Base-by-base conservation (phyloP, 2,329 filamentous ascomycete genomes). In the Colletotrichum camelliae region DNA sequence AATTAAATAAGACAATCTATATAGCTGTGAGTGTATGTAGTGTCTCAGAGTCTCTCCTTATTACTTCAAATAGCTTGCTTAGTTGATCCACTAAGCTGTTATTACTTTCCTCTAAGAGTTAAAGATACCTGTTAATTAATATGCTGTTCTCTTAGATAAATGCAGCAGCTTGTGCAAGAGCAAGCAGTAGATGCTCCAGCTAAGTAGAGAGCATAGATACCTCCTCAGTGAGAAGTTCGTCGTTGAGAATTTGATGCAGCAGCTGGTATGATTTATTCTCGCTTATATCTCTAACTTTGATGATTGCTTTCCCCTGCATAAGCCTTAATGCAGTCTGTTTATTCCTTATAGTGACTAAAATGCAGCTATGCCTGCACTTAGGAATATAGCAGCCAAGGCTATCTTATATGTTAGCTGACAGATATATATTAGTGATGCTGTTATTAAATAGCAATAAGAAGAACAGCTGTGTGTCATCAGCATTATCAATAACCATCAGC, bases 341-440 rank as follows among this genome's bases (percentile, higher is more conserved):
- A 35, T 84, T 83, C 43, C 83, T 80, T 0, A 83, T 85, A 0
- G 83, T 86, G 13, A 84, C 55, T 0, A 86, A 78, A 16, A 83
- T 66, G 1, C 78, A 76, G 5, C 84, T 83, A 0, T 84, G 79
- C 0, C 74, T 3, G 13, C 80, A 83, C 5, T 83, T 78, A 0
- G 84, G 83, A 24, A 85, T 79, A 77, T 55, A 80, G 2, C 39
- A 72, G 24, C 64, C 78, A 6, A 70, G n/a, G 15, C 52, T 27
- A 33, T 16, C 27, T 66, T n/a, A 5, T n/a, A 12, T 27, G 13
- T 21, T 15, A 10, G 37, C 12, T 12, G 7, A 10, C n/a, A 8
- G 24, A 48, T 65, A 16, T 13, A 16, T 48, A 37, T 29, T 48
- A 16, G 13, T 31, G 37, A n/a, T 52, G 27, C 61, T 9, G 15